phyloP scores from a whole-genome alignment of 2,329 filamentous ascomycete genomes.

The Calonectria fujianensis region DNA sequence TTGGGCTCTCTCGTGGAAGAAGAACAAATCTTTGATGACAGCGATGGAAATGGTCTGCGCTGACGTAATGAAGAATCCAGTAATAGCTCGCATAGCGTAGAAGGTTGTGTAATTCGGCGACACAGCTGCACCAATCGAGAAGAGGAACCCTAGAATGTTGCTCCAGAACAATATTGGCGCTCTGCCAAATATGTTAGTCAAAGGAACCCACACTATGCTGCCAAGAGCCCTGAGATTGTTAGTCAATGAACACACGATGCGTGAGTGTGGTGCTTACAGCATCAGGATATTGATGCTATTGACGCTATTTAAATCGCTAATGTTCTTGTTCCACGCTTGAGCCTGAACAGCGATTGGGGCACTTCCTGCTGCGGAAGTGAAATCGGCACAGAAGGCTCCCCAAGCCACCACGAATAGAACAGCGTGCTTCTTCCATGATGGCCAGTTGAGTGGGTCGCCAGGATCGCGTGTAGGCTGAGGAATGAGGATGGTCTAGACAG shows the following conservation, averaged over 20 bases:
- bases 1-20: slow-evolving; percentile 73
- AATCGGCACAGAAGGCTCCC: slow-evolving; percentile 47
- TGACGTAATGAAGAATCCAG: slow-evolving; percentile 68
- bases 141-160: slow-evolving; percentile 44
- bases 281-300: slow-evolving; percentile 49
- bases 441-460: slow-evolving; percentile 49
- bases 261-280: slow-evolving; percentile 30
- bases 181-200: slow-evolving; percentile 47
- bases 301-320: slow-evolving; percentile 40
- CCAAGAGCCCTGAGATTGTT: slow-evolving; percentile 40
- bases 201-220: slow-evolving; percentile 45
- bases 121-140: slow-evolving; percentile 39
- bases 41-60: slow-evolving; percentile 68
- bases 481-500: slow-evolving; percentile 42
- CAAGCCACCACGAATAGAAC: slow-evolving; percentile 46
- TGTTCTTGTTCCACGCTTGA: slow-evolving; percentile 39
- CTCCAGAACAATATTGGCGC: slow-evolving; percentile 48
- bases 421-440: slow-evolving; percentile 47
- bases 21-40: slow-evolving; percentile 76
- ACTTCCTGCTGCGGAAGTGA: slow-evolving; percentile 46
- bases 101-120: slow-evolving; percentile 41
- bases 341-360: slow-evolving; percentile 47
- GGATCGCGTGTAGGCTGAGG: slow-evolving; percentile 46
- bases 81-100: slow-evolving; percentile 40
- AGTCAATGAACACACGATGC: neutral